Evolutionary conservation across 148 eudicot species (phyloP).

Genomic region (Amaranthus palmeri): DNA sequence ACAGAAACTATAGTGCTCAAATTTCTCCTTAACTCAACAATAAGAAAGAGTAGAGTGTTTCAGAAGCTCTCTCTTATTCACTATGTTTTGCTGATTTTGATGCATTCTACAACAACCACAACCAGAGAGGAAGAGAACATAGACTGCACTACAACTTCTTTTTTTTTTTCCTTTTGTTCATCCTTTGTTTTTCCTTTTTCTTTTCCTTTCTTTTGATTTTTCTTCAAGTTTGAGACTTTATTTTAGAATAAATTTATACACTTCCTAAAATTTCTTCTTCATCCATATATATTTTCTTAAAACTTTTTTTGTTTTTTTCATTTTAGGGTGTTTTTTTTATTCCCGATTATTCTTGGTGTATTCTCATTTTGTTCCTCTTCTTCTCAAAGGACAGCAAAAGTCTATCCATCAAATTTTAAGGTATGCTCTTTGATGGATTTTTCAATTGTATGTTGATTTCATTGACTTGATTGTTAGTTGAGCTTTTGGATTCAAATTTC

Average conservation of each 20-base stretch:
- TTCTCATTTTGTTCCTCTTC: neutral
- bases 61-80: conserved; percentile 45
- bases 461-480: conserved; percentile 22
- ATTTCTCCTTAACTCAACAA: neutral
- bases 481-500: conserved; percentile 7
- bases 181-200: conserved; percentile 5
- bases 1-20: neutral
- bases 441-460: neutral
- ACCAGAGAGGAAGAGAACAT: conserved; percentile 28
- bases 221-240: conserved; percentile 13
- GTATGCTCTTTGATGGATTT: conserved; percentile 1
- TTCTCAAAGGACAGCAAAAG: neutral
- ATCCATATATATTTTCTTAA: conserved; percentile 7
- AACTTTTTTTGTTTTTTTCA: neutral
- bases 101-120: conserved; percentile 28
- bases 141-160: conserved; percentile 32
- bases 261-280: neutral
- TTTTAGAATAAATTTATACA: neutral
- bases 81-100: conserved; percentile 59
- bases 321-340: neutral
- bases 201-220: neutral
- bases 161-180: conserved; percentile 16
- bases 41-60: conserved; percentile 30
- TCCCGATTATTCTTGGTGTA: neutral
- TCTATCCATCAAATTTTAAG: conserved; percentile 4